These are phyloP conservation scores for Mycogone perniciosa DNA, from an alignment of 2,329 filamentous ascomycete genomes.

Conservation along the genomic window DNA sequence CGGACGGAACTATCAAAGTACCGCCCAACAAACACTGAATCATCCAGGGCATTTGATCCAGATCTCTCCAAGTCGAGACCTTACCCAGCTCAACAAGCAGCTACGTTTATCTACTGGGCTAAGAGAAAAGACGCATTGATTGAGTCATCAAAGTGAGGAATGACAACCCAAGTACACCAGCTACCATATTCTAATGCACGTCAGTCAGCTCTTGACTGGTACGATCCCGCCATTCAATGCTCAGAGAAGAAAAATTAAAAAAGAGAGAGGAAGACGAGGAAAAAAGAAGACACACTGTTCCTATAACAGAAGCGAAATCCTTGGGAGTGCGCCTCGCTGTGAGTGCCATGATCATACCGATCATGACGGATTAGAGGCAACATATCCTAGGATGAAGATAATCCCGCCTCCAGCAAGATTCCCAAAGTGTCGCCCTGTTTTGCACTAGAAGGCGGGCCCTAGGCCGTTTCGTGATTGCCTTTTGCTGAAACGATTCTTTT, in stretches of 20 bases:
- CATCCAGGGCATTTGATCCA: too few species aligned
- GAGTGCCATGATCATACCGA: constrained; percentile 5
- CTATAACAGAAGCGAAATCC: background rate
- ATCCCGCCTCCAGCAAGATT: background rate
- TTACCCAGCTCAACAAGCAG: too few species aligned
- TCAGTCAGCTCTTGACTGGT: constrained; percentile 6
- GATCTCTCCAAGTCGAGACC: too few species aligned
- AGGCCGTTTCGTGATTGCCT: constrained; percentile 82
- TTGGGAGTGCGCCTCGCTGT: constrained; percentile 6
- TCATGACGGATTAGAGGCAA: constrained; percentile 4
- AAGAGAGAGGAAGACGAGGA: constrained; percentile 4
- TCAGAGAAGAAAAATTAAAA: constrained; percentile 10
- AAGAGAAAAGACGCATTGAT: too few species aligned
- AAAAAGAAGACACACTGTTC: background rate
- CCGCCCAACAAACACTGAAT: too few species aligned
- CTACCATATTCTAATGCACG: constrained; percentile 9
- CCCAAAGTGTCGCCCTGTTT: background rate
- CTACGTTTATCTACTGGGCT: too few species aligned
- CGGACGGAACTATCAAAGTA: too few species aligned
- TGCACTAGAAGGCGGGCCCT: constrained; percentile 10
- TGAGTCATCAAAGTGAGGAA: too few species aligned
- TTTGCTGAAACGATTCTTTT: constrained; percentile 74
- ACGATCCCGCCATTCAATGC: constrained; percentile 11
- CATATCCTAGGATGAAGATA: constrained; percentile 2
- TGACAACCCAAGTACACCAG: constrained; percentile 4